These are phyloP conservation scores for Starmerella bombi DNA, from an alignment of 805 yeast genomes.

Conservation along the genomic window DNA sequence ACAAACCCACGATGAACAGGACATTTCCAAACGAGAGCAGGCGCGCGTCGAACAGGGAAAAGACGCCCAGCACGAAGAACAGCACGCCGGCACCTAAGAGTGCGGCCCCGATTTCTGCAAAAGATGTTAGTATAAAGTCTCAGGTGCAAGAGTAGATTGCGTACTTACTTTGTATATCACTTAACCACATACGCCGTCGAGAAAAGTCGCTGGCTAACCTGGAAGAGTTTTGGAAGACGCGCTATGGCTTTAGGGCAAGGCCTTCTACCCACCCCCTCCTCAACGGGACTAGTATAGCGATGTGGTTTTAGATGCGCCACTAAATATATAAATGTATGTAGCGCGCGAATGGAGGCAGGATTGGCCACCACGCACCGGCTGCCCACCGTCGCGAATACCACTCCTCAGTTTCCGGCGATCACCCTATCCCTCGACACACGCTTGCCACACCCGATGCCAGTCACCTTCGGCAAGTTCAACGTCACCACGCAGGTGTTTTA, in stretches of 20 bases:
- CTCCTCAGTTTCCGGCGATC: too few species aligned
- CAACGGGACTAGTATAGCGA: too few species aligned
- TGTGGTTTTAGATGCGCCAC: too few species aligned
- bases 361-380: too few species aligned
- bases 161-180: constrained; percentile 29
- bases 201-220: too few species aligned
- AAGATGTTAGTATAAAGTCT: constrained; percentile 8
- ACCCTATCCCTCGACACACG: too few species aligned
- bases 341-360: too few species aligned
- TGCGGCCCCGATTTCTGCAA: constrained; percentile 74
- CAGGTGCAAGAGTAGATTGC: neutral
- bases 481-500: constrained; percentile 32
- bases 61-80: constrained; percentile 66
- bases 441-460: neutral
- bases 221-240: too few species aligned
- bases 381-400: too few species aligned
- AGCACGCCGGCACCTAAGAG: constrained; percentile 64
- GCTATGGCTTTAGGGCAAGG: too few species aligned
- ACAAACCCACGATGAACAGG: constrained; percentile 65
- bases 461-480: constrained; percentile 24
- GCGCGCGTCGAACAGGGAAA: constrained; percentile 80
- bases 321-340: too few species aligned
- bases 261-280: too few species aligned
- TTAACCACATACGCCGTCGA: constrained; percentile 30
- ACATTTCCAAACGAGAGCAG: constrained; percentile 81